Evolutionary conservation across 192 early-diverging fungal species (phyloP).

Genomic region (Backusella parvicylindrica): DNA sequence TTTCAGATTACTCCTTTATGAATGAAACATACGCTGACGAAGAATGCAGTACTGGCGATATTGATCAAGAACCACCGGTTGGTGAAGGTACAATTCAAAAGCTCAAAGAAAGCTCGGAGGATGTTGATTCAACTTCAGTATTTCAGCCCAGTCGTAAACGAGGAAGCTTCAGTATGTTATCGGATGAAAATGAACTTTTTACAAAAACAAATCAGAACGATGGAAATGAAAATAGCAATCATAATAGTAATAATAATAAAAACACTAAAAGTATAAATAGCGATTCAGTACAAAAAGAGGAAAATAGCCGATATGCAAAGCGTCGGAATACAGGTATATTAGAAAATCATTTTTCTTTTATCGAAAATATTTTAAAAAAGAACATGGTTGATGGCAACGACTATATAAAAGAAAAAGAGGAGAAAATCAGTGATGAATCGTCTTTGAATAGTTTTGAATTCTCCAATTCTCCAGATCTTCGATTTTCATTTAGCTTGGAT

Average conservation of each 20-base stretch:
- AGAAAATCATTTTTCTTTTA: neutral
- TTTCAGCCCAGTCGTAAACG: conserved; percentile 23
- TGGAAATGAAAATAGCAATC: too few species aligned
- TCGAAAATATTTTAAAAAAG: neutral
- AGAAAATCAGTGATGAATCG: neutral
- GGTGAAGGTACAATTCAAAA: neutral
- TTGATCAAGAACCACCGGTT: neutral
- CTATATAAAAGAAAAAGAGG: too few species aligned
- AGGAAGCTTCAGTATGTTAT: conserved; percentile 35
- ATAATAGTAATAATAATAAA: neutral
- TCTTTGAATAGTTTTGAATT: conserved; percentile 6
- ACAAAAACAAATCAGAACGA: neutral
- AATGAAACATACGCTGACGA: neutral
- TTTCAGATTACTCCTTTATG: conserved; percentile 32
- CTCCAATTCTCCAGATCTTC: neutral
- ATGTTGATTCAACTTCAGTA: neutral
- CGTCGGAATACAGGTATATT: conserved; percentile 5
- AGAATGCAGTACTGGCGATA: neutral
- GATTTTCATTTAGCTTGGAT: conserved; percentile 1
- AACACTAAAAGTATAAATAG: neutral
- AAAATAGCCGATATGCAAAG: neutral
- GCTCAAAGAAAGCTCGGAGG: neutral
- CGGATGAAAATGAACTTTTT: conserved; percentile 8
- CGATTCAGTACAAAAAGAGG: neutral
- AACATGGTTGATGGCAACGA: neutral